Evolutionary conservation across 2,329 filamentous ascomycete genomes (phyloP), one percentile per base, ranked within the genome.

Genomic region (Cytospora schulzeri): DNA sequence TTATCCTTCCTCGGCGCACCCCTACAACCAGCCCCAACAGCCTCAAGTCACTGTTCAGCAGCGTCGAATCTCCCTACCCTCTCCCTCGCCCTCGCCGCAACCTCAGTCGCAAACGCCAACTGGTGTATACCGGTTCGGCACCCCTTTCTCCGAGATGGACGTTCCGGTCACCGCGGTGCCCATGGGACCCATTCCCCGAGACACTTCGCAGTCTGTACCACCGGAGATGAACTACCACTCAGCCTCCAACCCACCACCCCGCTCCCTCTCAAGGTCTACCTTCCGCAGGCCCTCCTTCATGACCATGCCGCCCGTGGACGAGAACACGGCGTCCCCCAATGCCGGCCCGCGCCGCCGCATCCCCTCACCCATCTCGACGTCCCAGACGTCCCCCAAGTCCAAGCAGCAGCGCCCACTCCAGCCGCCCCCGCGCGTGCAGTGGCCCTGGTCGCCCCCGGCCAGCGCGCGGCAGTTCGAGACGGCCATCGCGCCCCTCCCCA

Each of bases 111-210:
- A 65, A 35, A 85, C 89, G 4, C 82, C 84, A 0, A 80, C 83
- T 57, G 85, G 81, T 24, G 80, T 89, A 51, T 93, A 93, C 77
- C 88, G 91, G 62, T 89, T 92, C 68, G 89, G 87, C n/a, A 96
- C 92, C 0, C 93, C 93, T 19, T 91, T 93, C 75, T 96, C 93
- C 2, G 93, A 96, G 73, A 89, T 94, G 83, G 94, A 97, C 74
- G 88, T 93, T 15, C 93, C 94, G 0, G 79, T 96, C 65, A 95
- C 91, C 0, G 85, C 89, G 3, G 81, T 93, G 52, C 86, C 87
- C 1, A 71, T 87, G 19, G 91, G 89, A 0, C 91, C 91, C 8
- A 82, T 96, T 35, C 83, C 89, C 53, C 90, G 94, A 58, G 90
- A 95, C 72, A 81, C 83, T 55, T 96, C 92, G 29, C 92, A 97